Evolutionary conservation across 768 basidiomycete species (phyloP), one percentile per base, ranked within the genome.

Genomic region (Suillus lakei): DNA sequence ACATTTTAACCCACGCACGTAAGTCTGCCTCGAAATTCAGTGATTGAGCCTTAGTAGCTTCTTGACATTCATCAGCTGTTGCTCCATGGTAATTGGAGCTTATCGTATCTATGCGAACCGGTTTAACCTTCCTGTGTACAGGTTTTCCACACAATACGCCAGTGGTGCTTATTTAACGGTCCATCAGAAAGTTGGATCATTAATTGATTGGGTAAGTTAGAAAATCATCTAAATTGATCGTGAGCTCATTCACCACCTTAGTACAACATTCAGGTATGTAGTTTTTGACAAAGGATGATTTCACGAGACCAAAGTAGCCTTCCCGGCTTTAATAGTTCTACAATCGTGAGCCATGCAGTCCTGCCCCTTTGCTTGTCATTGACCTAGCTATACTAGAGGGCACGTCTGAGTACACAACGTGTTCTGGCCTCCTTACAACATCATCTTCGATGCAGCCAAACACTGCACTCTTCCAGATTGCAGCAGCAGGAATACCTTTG

Each of bases 401-500:
- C 10, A 43, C 67, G 0, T 66, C 67, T 2, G 80, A 80, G 66
- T 82, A 83, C 68, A 78, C 77, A 0, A 77, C 74, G 4, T 83
- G 81, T 66, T 64, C 68, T 55, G 72, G 71, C 46, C 76, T 86
- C 18, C 70, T 86, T 28, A 73, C 68, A 56, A 54, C 74, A 7
- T 84, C 83, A 1, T 78, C 82, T 15, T 73, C 75, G 6, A 64
- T 69, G 15, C 85, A 75, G 75, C 84, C 85, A 1, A 61, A 77
- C n/a, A 79, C 81, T 0, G 76, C 83, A 0, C 72, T 86, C 38
- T 83, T 86, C 72, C 78, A 85, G 67, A 84, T 86, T 60, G 76
- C 78, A 28, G 81, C 82, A 2, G 84, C 76, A 64, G 89, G 88
- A 26, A 84, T 92, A 12, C 73, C 82, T 2, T 70, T 86, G 51